Conservation (phyloP, 495 filamentous ascomycete species). For the Lasiosphaeria hispida region DNA sequence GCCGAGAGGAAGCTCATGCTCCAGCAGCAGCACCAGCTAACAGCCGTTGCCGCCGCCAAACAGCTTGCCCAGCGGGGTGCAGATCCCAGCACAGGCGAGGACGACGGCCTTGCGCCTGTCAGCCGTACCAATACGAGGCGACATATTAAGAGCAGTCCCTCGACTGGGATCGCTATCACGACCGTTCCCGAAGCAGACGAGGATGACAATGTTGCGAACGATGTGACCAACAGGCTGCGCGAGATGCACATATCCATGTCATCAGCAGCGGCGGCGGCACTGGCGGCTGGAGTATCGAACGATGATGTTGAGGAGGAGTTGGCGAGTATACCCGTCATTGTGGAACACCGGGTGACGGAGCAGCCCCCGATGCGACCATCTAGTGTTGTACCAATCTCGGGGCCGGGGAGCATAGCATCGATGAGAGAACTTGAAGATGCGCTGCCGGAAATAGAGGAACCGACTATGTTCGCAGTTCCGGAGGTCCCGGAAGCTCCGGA, state of each 20-base stretch:
- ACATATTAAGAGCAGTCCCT: constrained; percentile 69
- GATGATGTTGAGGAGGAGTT: constrained; percentile 41
- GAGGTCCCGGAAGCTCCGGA: too few species aligned
- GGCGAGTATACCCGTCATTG: constrained; percentile 44
- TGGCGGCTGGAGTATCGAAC: background rate
- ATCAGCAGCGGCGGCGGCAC: constrained; percentile 21
- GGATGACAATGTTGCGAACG: constrained; percentile 46
- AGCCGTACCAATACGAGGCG: constrained; percentile 65
- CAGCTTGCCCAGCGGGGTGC: constrained; percentile 43
- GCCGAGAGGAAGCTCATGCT: constrained; percentile 28
- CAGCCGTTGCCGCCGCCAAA: constrained; percentile 34
- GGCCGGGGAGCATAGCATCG: background rate
- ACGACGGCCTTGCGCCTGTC: constrained; percentile 40
- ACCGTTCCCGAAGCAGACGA: constrained; percentile 72
- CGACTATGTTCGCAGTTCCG: too few species aligned
- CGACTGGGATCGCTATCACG: constrained; percentile 68
- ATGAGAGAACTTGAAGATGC: background rate
- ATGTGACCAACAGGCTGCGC: constrained; percentile 39
- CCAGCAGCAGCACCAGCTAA: constrained; percentile 24
- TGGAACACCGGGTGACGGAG: constrained; percentile 35
- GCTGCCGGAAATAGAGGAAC: background rate
- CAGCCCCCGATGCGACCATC: constrained; percentile 24
- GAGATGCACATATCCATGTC: constrained; percentile 42
- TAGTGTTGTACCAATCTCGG: constrained; percentile 27
- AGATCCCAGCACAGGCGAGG: constrained; percentile 26